Evolutionary conservation across 2,329 filamentous ascomycete genomes (phyloP).

Genomic region (Fusarium zealandicum): DNA sequence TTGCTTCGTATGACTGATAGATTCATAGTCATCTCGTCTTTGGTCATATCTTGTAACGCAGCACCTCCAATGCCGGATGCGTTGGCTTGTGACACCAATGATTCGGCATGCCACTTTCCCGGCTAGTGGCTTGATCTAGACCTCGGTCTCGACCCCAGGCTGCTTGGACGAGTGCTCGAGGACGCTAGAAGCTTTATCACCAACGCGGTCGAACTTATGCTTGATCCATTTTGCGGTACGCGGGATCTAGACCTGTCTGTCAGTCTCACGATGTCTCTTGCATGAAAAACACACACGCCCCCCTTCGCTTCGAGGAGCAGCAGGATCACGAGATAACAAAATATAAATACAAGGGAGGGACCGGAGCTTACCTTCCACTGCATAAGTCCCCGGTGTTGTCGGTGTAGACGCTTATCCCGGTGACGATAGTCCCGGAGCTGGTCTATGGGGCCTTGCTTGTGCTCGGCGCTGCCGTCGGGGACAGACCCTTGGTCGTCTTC

Average conservation of each 20-base stretch:
- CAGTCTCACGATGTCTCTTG: constrained; percentile 19
- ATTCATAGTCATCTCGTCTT: neutral
- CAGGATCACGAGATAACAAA: constrained; percentile 4
- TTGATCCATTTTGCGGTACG: constrained; percentile 59
- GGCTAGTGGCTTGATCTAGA: constrained; percentile 51
- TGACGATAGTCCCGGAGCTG: constrained; percentile 67
- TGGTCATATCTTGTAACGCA: neutral
- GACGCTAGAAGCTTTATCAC: constrained; percentile 63
- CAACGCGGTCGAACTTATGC: constrained; percentile 63
- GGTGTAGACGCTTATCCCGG: constrained; percentile 66
- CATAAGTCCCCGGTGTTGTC: constrained; percentile 74
- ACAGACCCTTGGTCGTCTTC: constrained; percentile 40
- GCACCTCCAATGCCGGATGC: neutral
- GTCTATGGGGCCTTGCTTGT: constrained; percentile 56
- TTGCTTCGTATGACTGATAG: constrained; percentile 8
- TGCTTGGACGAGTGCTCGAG: constrained; percentile 68
- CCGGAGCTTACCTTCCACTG: constrained; percentile 64
- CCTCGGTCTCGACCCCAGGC: constrained; percentile 72
- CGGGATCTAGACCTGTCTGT: constrained; percentile 43
- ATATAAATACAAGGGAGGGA: neutral
- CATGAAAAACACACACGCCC: constrained; percentile 5
- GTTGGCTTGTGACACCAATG: neutral
- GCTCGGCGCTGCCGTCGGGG: constrained; percentile 47
- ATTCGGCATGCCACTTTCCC: constrained; percentile 4
- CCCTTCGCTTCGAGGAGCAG: neutral